Evolutionary conservation across 78 protist species (phyloP), one percentile per base, ranked within the genome.

Genomic region (Tieghemostelium lacteum): DNA sequence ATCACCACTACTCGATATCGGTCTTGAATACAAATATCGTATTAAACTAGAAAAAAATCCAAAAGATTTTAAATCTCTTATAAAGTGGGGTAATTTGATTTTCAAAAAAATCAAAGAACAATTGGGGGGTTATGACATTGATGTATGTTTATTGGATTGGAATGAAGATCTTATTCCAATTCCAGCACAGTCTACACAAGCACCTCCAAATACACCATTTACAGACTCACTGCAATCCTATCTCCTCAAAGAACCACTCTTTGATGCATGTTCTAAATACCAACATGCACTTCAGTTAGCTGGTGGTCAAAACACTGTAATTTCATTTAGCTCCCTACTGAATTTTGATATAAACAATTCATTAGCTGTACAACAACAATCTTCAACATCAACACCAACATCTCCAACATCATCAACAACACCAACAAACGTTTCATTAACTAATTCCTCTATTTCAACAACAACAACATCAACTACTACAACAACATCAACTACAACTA

Each of bases 141-240:
- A 80, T 57, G 62, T 80, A 33, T 80, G 88, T 67, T 33, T 80
- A 36, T 33, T 80, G 58, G 76, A 80, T 33, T 80, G 88, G 88
- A 80, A 80, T 40, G 77, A 80, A 40, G 88, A 80, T 2, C 34
- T 80, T 14, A 57, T 80, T 14, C 77, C 66, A 1, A 55, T 80
- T 17, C 88, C 88, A 5, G 14, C 66, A 3, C 85, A 74, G 29
- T 37, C 52, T 0, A 40, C 85, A 10, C 75, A 80, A 28, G 52
- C 58, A n/a, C 74, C 60, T 17, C 57, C 63, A 50, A 55, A 34
- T 29, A 78, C 73, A 22, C 74, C 88, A 0, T 78, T 78, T 36
- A 54, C 50, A 5, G 88, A 80, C 28, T 31, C 60, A 37, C 50
- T 80, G 10, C 60, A 80, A 33, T 16, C 75, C 4, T 42, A 19